Conservation (phyloP, 2,329 filamentous ascomycete genomes). For the Hymenoscyphus scutula region DNA sequence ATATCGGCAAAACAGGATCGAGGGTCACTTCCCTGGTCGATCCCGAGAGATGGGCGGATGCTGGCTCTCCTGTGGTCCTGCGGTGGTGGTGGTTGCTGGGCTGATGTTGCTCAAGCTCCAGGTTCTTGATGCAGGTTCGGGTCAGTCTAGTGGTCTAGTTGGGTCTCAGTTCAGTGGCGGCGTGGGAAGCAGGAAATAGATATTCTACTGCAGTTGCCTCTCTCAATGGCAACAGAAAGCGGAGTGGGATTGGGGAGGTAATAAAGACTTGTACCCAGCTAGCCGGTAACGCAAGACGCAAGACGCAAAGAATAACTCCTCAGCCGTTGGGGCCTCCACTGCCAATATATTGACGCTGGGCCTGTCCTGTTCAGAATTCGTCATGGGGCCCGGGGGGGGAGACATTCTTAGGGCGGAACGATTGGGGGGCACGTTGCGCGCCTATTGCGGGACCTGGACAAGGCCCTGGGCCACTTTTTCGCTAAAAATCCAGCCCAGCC, state of each 20-base stretch:
- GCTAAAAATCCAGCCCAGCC: constrained; percentile 26
- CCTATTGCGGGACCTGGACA: constrained; percentile 31
- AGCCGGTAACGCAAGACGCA: constrained; percentile 30
- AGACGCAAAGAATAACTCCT: constrained; percentile 26
- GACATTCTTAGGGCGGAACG: neutral
- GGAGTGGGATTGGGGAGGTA: constrained; percentile 7
- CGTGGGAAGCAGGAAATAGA: constrained; percentile 1
- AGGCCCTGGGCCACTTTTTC: constrained; percentile 21
- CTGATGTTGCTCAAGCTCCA: constrained; percentile 6
- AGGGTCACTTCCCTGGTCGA: constrained; percentile 3
- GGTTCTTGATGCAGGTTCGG: constrained; percentile 7
- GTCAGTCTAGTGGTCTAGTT: constrained; percentile 1
- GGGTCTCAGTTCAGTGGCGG: constrained; percentile 5
- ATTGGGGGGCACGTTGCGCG: constrained; percentile 29
- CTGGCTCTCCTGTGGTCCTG: neutral
- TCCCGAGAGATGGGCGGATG: neutral
- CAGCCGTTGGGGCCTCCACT: constrained; percentile 30
- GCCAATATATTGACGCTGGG: constrained; percentile 35
- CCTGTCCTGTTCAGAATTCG: constrained; percentile 20
- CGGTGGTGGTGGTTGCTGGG: neutral
- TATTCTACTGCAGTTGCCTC: neutral
- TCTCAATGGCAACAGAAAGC: constrained; percentile 6
- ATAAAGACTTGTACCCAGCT: constrained; percentile 25
- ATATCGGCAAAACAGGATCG: constrained; percentile 8
- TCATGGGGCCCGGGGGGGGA: constrained; percentile 28